Evolutionary conservation across 306 rosid species (phyloP).

Genomic region (Cicer chorassanicum): DNA sequence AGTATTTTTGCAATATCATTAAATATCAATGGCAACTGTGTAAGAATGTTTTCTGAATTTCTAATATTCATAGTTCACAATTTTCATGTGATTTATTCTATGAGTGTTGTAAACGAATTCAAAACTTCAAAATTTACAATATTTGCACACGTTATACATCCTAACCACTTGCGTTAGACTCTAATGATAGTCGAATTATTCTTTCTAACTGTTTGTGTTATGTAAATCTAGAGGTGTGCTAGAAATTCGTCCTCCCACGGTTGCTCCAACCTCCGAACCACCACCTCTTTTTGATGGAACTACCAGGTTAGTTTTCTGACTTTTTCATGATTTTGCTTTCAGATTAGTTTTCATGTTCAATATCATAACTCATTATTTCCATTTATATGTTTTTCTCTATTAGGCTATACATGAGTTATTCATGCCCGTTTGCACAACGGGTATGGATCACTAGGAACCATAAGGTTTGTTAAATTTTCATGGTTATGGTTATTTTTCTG

Average conservation of each 20-base stretch:
- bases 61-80: not conserved
- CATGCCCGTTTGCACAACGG: slow-evolving; percentile 77
- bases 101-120: no score
- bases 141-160: no score
- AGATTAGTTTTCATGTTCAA: not conserved
- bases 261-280: slow-evolving; percentile 58
- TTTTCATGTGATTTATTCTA: not conserved
- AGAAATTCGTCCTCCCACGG: slow-evolving; percentile 44
- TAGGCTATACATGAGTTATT: slow-evolving; percentile 57
- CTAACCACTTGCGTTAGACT: no score
- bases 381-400: not conserved
- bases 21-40: slow-evolving; percentile 52
- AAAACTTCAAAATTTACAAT: no score
- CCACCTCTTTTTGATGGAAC: slow-evolving; percentile 79
- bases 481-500: not conserved
- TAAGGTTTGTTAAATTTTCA: slow-evolving; percentile 54
- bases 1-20: not conserved
- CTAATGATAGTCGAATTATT: not conserved
- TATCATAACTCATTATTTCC: not conserved
- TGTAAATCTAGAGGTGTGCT: slow-evolving; percentile 13
- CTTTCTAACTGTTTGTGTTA: not conserved
- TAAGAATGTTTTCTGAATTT: slow-evolving; percentile 22
- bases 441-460: slow-evolving; percentile 76
- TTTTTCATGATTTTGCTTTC: not conserved
- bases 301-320: slow-evolving; percentile 51